Base-by-base conservation (phyloP, 164 flowering plant genomes). In the Piper betle region DNA sequence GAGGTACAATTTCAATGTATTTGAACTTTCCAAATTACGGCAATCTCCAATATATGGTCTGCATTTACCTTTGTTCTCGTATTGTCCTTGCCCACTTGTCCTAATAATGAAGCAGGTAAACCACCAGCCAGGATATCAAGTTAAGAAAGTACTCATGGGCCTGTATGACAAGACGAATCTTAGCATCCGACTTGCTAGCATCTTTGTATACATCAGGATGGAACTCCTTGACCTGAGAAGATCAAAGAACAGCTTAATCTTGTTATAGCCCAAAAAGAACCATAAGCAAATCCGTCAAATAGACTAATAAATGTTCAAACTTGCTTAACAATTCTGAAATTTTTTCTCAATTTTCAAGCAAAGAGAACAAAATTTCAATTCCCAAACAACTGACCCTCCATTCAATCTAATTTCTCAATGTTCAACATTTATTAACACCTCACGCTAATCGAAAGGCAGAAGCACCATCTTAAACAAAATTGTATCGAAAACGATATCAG, bases 121-220 rank as follows among this genome's bases (percentile, higher is more conserved):
- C 50, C 10, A 46, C 3, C 15, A 46, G 15, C 50, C 3, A 8
- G 25, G 4, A 37, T 46, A 41, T 8, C 37, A 25, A 19, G 18
- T 17, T 55, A 54, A 25, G 37, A 4, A 41, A 66, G 33, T 65
- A 91, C 97, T 86, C 84, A 67, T 88, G 88, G 1, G 97, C 94
- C 61, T 72, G 75, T 69, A 91, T 84, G 39, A 91, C 84, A 11
- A 74, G 88, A 10, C 93, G 91, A 65, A 88, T 91, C 86, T 82
- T 86, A 1, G 37, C 10, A 69, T 86, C 86, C 6, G 90, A 84
- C 59, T 69, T 74, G 18, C 66, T 52, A 55, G 62, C 79, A 63
- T 71, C 82, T 71, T 76, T 78, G 39, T 66, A 81, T 40, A 91
- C 84, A 74, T 91, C 96, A 3, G 97, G 96, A 75, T 91, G 96